phyloP scores from a whole-genome alignment of 2,329 filamentous ascomycete species.

The Zymoseptoria tritici region DNA sequence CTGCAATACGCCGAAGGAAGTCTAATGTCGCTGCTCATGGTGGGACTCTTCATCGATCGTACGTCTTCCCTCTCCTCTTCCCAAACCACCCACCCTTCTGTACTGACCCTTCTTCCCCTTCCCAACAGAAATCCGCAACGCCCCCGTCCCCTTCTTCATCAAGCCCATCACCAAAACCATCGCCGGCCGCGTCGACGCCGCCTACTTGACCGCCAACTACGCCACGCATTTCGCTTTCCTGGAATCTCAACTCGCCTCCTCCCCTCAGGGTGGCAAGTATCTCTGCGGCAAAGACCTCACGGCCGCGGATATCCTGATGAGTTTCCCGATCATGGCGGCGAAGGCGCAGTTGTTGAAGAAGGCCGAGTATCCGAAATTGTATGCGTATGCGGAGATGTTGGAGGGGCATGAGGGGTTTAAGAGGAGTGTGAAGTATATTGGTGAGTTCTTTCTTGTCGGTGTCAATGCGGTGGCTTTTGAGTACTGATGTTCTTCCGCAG shows the following conservation, averaged over 20 bases:
- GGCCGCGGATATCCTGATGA: constrained; percentile 47
- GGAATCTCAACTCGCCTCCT: constrained; percentile 42
- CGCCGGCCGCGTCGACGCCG: constrained; percentile 39
- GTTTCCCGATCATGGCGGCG: constrained; percentile 44
- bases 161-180: constrained; percentile 55
- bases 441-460: too few species aligned
- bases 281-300: constrained; percentile 44
- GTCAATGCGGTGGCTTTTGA: too few species aligned
- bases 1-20: constrained; percentile 83
- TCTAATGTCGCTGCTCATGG: constrained; percentile 64
- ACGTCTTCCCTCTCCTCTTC: constrained; percentile 20
- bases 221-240: constrained; percentile 44
- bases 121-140: constrained; percentile 32
- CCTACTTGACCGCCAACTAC: constrained; percentile 42
- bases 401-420: constrained; percentile 41
- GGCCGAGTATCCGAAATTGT: constrained; percentile 41
- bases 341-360: constrained; percentile 31
- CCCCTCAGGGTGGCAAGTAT: constrained; percentile 43
- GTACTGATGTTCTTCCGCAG: constrained; percentile 3
- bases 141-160: constrained; percentile 61
- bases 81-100: too few species aligned
- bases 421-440: constrained; percentile 41
- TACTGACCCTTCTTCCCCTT: too few species aligned
- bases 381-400: constrained; percentile 39
- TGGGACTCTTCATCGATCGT: constrained; percentile 55